Evolutionary conservation across 306 rosid species (phyloP), one percentile per base, ranked within the genome.

Genomic region (Lathyrus aphaca): DNA sequence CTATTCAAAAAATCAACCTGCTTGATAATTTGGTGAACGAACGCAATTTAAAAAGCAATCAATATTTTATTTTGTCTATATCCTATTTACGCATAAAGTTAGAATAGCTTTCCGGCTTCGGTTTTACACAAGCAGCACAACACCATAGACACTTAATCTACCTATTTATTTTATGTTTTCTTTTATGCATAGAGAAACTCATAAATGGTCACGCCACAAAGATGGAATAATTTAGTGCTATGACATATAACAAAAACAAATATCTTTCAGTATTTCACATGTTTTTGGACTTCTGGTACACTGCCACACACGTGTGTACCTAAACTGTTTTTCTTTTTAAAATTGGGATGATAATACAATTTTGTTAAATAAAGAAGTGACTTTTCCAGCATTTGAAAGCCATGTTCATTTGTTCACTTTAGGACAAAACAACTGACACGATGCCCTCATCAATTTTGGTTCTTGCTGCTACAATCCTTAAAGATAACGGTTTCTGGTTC

Each of bases 341-440:
- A 16, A 8, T 8, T 46, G 62, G 15, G 19, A n/a, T 71, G 66
- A 56, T 49, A 45, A 45, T 37, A 48, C 15, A 59, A 23, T 40
- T 3, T 29, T 57, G 37, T 14, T 21, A 53, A 6, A 1, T 7
- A 18, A 54, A 18, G 17, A 4, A 30, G 23, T 79, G 82, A 62
- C 75, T 73, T 69, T 74, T 79, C 59, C 73, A 37, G 39, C 50
- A 23, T 69, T 64, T 53, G 43, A 63, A 67, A 64, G 80, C 37
- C 83, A 67, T 27, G 13, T 63, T 50, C 48, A 15, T 29, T 38
- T 43, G 62, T 68, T 64, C 57, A 45, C n/a, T 48, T 10, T 15
- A 16, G 60, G 65, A 53, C 46, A 70, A 70, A 13, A 66, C 4
- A 35, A 30, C 16, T 57, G 57, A 61, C 27, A 37, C 6, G 13